Evolutionary conservation across 371 early-diverging fungal species (phyloP).

Genomic region (Rhizopus stolonifer): DNA sequence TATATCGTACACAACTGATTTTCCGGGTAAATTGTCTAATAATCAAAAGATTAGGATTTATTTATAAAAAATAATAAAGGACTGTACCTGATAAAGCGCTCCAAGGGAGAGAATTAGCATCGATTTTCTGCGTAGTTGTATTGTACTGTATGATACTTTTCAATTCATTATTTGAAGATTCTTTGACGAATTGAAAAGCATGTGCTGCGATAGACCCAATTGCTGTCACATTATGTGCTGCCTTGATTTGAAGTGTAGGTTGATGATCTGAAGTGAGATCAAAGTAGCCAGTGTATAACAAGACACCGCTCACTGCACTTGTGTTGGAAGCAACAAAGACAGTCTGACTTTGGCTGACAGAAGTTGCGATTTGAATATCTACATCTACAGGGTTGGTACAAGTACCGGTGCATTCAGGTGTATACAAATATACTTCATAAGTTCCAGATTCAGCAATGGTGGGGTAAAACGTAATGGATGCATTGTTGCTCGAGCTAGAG

Average conservation of each 20-base stretch:
- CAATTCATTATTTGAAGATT: conserved; percentile 31
- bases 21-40: conserved; percentile 42
- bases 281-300: conserved; percentile 54
- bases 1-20: conserved; percentile 41
- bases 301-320: conserved; percentile 14
- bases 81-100: conserved; percentile 21
- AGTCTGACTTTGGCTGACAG: conserved; percentile 28
- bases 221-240: conserved; percentile 31
- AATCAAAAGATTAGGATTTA: no score
- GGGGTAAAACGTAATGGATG: conserved; percentile 52
- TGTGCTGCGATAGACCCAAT: conserved; percentile 44
- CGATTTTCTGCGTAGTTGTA: conserved; percentile 5
- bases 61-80: background rate
- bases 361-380: conserved; percentile 27
- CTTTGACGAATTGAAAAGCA: conserved; percentile 57
- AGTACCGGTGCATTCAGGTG: conserved; percentile 57
- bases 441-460: conserved; percentile 64
- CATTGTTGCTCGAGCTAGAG: background rate
- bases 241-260: conserved; percentile 45
- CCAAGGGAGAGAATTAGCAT: conserved; percentile 21
- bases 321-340: conserved; percentile 31
- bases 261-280: conserved; percentile 43
- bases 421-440: conserved; percentile 61
- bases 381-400: conserved; percentile 48
- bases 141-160: conserved; percentile 37